A percentile compares a stretch with the other conserved stretches of the same genome.
Evolutionary conservation across 352 stramenopile genomes (phyloP).

Genomic region (Pythium plurisporium): DNA sequence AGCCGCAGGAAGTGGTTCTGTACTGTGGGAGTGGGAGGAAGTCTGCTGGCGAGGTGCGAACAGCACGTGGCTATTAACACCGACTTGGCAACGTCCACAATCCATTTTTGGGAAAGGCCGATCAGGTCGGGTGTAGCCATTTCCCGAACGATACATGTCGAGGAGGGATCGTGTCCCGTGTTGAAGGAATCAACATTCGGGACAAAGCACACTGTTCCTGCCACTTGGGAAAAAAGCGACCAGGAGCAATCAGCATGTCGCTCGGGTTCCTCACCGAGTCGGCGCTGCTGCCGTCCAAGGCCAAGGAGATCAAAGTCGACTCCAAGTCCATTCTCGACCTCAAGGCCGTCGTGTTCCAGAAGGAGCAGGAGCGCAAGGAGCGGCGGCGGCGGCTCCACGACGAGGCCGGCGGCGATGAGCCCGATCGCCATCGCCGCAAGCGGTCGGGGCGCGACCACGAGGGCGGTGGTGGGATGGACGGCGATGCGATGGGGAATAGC

Average conservation of each 20-base stretch:
- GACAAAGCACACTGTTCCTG: background rate
- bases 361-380: conserved; percentile 71
- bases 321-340: conserved; percentile 80
- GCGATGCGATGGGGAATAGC: conserved; percentile 5
- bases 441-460: conserved; percentile 8
- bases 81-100: no score
- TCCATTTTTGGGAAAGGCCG: no score
- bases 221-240: no score
- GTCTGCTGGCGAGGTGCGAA: no score
- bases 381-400: conserved; percentile 40
- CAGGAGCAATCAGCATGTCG: conserved; percentile 68
- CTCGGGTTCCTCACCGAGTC: conserved; percentile 91
- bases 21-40: no score
- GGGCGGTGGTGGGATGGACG: background rate
- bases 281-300: conserved; percentile 88
- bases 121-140: no score
- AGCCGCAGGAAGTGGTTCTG: no score
- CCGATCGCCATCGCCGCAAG: background rate
- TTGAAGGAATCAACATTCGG: background rate
- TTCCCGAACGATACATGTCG: no score
- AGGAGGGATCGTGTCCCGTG: no score
- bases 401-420: conserved; percentile 2
- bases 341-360: conserved; percentile 78
- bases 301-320: conserved; percentile 86
- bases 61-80: no score